A percentile compares a stretch with the other conserved stretches of the same genome.
Evolutionary conservation across 2,329 filamentous ascomycete species (phyloP).

Genomic region (Didymella pinodella): DNA sequence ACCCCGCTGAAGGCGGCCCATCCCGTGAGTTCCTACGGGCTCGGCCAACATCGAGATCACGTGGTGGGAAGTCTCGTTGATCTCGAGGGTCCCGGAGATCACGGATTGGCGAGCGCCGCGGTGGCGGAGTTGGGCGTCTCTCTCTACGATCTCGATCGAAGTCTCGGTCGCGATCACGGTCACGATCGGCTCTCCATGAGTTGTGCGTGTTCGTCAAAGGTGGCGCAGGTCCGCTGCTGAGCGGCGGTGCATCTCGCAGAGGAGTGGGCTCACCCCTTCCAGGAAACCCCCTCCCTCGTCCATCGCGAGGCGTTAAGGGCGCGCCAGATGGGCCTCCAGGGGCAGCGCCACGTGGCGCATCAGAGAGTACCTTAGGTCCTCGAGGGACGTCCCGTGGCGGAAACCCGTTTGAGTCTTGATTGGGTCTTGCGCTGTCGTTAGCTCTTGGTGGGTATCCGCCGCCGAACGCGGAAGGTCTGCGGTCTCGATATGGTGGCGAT

Average conservation of each 20-base stretch:
- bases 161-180: conserved; percentile 63
- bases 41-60: conserved; percentile 72
- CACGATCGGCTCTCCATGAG: conserved; percentile 60
- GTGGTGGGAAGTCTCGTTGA: conserved; percentile 66
- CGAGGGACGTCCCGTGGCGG: conserved; percentile 71
- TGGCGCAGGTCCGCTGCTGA: conserved; percentile 44
- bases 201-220: conserved; percentile 55
- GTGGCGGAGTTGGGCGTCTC: conserved; percentile 67
- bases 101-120: conserved; percentile 68
- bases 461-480: conserved; percentile 69
- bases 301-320: conserved; percentile 60
- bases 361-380: conserved; percentile 80
- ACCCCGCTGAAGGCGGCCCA: conserved; percentile 74
- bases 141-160: conserved; percentile 65
- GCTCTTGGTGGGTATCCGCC: conserved; percentile 61
- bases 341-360: conserved; percentile 59
- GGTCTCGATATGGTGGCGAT: conserved; percentile 67
- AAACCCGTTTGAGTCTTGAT: conserved; percentile 40
- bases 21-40: conserved; percentile 75
- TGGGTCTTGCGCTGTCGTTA: conserved; percentile 46
- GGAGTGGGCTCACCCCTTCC: conserved; percentile 67
- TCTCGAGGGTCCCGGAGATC: conserved; percentile 66
- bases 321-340: conserved; percentile 40
- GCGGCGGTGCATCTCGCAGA: conserved; percentile 63
- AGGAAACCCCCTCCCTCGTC: conserved; percentile 67